Conservation (phyloP, 495 filamentous ascomycete genomes). For the Pseudoneurospora amorphoporcata region DNA sequence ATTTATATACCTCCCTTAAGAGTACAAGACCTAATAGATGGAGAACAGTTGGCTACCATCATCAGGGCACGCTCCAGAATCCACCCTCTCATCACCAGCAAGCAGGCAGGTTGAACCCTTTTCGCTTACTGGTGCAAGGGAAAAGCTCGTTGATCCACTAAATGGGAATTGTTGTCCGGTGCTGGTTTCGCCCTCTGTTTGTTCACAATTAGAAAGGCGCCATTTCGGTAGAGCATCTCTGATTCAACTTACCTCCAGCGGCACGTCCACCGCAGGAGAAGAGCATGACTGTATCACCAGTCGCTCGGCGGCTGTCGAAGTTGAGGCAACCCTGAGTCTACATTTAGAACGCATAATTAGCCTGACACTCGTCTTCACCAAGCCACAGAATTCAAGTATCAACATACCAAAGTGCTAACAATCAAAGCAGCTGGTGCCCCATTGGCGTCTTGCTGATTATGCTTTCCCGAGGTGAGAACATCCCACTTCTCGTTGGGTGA, state of each 20-base stretch:
- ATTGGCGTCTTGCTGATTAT: constrained; percentile 27
- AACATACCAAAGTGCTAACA: constrained; percentile 35
- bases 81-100: constrained; percentile 27
- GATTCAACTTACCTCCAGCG: constrained; percentile 30
- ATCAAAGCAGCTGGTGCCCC: constrained; percentile 28
- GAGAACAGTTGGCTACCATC: constrained; percentile 36
- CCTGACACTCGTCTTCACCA: not conserved
- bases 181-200: constrained; percentile 31
- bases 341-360: not conserved
- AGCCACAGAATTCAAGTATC: constrained; percentile 2
- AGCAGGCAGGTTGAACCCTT: constrained; percentile 32
- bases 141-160: constrained; percentile 27
- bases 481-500: constrained; percentile 44
- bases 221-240: constrained; percentile 4
- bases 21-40: constrained; percentile 21
- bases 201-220: not conserved
- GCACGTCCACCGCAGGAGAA: constrained; percentile 46
- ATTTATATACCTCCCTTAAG: not conserved
- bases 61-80: constrained; percentile 29
- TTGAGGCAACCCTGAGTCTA: constrained; percentile 41
- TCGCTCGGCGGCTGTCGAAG: constrained; percentile 34
- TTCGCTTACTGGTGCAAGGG: constrained; percentile 32
- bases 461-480: constrained; percentile 40
- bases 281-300: constrained; percentile 37
- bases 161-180: constrained; percentile 33